Evolutionary conservation across 306 rosid genomes (phyloP).

Genomic region (Abrus precatorius): DNA sequence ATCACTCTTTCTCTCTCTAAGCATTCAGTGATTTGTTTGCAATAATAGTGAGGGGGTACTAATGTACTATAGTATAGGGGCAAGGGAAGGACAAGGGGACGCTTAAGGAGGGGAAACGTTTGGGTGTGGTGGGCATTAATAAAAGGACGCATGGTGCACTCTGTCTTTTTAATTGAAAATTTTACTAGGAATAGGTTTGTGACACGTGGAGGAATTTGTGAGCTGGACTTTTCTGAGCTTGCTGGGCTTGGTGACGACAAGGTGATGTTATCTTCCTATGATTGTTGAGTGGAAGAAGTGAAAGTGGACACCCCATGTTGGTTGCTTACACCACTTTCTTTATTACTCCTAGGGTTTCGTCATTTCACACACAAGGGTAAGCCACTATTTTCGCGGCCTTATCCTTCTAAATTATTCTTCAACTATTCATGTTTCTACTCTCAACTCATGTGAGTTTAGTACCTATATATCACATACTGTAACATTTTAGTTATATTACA

Average conservation of each 20-base stretch:
- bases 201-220: slow-evolving; percentile 69
- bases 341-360: slow-evolving; percentile 40
- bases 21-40: slow-evolving; percentile 54
- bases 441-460: background rate
- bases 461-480: background rate
- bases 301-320: slow-evolving; percentile 66
- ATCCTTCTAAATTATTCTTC: slow-evolving; percentile 24
- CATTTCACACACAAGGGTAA: slow-evolving; percentile 25
- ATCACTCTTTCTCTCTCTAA: slow-evolving; percentile 60
- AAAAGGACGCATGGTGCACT: slow-evolving; percentile 46
- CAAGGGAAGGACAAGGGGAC: slow-evolving; percentile 32
- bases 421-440: background rate
- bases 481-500: background rate
- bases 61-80: slow-evolving; percentile 43
- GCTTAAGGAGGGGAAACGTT: slow-evolving; percentile 43
- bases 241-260: slow-evolving; percentile 71
- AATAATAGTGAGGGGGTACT: slow-evolving; percentile 54
- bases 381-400: background rate
- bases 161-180: slow-evolving; percentile 23
- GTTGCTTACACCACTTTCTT: slow-evolving; percentile 35
- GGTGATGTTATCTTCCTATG: slow-evolving; percentile 73
- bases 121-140: slow-evolving; percentile 62
- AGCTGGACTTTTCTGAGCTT: slow-evolving; percentile 69
- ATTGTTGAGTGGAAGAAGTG: slow-evolving; percentile 54
- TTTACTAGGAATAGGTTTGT: slow-evolving; percentile 34